Conservation (phyloP, 257 asterid genomes). For the Handroanthus guayacan region DNA sequence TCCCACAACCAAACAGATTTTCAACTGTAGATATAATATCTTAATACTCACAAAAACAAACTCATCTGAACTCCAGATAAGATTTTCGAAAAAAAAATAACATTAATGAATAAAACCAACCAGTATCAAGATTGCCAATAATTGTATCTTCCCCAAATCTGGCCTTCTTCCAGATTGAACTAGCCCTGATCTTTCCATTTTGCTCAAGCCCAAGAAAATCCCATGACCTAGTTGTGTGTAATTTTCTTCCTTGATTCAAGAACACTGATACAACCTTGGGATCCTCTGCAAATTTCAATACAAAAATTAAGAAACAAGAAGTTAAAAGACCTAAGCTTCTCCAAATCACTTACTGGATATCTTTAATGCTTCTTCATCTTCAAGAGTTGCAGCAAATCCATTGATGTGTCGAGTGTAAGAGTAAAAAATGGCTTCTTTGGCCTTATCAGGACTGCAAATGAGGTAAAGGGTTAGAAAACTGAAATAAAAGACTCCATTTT, state of each 20-base stretch:
- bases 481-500: not conserved
- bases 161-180: slow-evolving; percentile 83
- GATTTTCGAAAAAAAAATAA: not conserved
- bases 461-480: not conserved
- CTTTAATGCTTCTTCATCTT: slow-evolving; percentile 63
- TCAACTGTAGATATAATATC: too few species aligned
- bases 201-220: slow-evolving; percentile 77
- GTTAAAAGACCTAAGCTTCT: not conserved
- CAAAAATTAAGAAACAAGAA: not conserved
- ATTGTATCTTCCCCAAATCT: slow-evolving; percentile 85
- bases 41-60: too few species aligned
- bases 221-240: slow-evolving; percentile 98
- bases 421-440: slow-evolving; percentile 80
- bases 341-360: slow-evolving; percentile 63
- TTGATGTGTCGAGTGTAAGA: slow-evolving; percentile 87
- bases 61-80: not conserved
- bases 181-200: slow-evolving; percentile 52
- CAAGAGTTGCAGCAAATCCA: slow-evolving; percentile 94
- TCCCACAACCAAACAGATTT: slow-evolving; percentile 32
- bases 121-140: slow-evolving; percentile 94
- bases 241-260: slow-evolving; percentile 71
- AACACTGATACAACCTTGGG: slow-evolving; percentile 82
- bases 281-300: slow-evolving; percentile 57
- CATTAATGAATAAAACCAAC: slow-evolving; percentile 43
- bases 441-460: slow-evolving; percentile 60